phyloP scores from a whole-genome alignment of 345 rosid species.

The Laguncularia racemosa region DNA sequence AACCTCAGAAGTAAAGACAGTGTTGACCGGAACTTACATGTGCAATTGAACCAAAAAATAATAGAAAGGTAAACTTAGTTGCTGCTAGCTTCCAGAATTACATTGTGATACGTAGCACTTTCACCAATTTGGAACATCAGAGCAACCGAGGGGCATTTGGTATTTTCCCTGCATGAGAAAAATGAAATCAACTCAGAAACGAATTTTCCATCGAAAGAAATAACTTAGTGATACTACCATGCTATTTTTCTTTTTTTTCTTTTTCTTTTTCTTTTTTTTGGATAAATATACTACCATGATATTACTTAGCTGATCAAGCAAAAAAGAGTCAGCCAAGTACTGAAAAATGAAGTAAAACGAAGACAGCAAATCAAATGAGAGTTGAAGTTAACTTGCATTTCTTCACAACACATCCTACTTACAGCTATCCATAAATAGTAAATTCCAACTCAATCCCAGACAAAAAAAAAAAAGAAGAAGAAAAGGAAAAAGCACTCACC shows the following conservation, averaged over 20 bases:
- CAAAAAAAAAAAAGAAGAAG: neutral
- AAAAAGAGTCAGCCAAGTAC: too few relatives aligned
- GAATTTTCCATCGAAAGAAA: neutral
- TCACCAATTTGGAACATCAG: conserved; percentile 93
- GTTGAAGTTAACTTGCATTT: neutral
- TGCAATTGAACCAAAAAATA: too few relatives aligned
- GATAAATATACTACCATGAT: too few relatives aligned
- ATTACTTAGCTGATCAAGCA: too few relatives aligned
- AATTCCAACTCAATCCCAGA: neutral
- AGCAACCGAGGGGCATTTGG: conserved; percentile 78
- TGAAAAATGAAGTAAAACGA: neutral
- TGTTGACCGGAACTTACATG: too few relatives aligned
- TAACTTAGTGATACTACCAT: too few relatives aligned
- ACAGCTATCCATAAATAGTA: neutral
- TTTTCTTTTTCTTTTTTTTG: too few relatives aligned
- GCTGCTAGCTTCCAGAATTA: conserved; percentile 22
- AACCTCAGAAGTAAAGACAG: neutral
- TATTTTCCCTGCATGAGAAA: conserved; percentile 50
- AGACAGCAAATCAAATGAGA: neutral
- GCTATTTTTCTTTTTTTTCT: too few relatives aligned
- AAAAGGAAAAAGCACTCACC: conserved; percentile 28
- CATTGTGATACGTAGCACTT: conserved; percentile 78
- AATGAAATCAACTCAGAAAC: conserved; percentile 10
- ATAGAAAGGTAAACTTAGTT: too few relatives aligned
- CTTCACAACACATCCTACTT: neutral